Evolutionary conservation across 805 yeast species (phyloP).

Genomic region (Kluyveromyces lactis): DNA sequence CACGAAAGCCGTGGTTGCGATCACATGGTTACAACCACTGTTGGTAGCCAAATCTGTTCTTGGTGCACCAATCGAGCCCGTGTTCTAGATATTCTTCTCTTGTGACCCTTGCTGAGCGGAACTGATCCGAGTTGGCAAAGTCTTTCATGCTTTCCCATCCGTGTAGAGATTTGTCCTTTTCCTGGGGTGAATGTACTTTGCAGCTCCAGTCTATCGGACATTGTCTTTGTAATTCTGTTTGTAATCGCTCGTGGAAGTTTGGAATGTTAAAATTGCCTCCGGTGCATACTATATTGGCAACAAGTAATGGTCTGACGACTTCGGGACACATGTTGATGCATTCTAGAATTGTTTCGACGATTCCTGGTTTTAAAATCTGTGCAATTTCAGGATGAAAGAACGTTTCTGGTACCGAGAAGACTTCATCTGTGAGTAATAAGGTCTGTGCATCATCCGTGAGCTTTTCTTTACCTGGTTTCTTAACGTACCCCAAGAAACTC

Average conservation of each 20-base stretch:
- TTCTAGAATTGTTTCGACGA: constrained; percentile 62
- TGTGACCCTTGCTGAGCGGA: constrained; percentile 51
- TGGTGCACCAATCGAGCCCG: constrained; percentile 47
- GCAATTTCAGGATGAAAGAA: constrained; percentile 79
- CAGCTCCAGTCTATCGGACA: constrained; percentile 68
- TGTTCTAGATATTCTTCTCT: constrained; percentile 79
- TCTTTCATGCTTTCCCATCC: constrained; percentile 53
- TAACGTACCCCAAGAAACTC: constrained; percentile 65
- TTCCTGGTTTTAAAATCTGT: constrained; percentile 71
- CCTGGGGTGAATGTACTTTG: constrained; percentile 31
- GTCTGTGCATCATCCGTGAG: constrained; percentile 51
- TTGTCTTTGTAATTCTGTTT: constrained; percentile 53
- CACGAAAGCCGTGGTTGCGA: too few relatives aligned
- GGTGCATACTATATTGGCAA: constrained; percentile 66
- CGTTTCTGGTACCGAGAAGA: constrained; percentile 82
- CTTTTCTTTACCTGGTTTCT: constrained; percentile 28
- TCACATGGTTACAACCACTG: constrained; percentile 26
- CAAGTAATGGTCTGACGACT: constrained; percentile 61
- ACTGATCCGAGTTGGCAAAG: constrained; percentile 34
- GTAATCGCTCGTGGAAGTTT: constrained; percentile 56
- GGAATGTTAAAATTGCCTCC: constrained; percentile 78
- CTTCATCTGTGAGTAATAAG: constrained; percentile 66
- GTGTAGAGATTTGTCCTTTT: constrained; percentile 33
- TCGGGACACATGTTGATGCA: constrained; percentile 66
- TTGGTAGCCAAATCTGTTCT: constrained; percentile 36